Conservation (phyloP, 805 yeast species). For the Metschnikowia koreensis region DNA sequence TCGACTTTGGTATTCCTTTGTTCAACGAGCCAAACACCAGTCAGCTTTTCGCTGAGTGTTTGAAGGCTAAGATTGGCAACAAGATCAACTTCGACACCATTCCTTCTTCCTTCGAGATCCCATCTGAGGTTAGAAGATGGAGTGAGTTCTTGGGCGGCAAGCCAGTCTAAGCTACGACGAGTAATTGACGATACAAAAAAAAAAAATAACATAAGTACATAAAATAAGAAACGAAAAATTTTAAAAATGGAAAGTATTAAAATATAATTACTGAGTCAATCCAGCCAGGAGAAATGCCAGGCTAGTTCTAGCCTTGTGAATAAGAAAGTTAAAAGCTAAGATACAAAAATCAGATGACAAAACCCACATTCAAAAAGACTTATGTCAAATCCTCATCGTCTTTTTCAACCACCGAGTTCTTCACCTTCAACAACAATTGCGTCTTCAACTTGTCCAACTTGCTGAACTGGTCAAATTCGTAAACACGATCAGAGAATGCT, state of each 20-base stretch:
- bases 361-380: no score
- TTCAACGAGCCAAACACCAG: constrained; percentile 97
- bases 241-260: neutral
- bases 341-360: no score
- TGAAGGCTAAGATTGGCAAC: constrained; percentile 63
- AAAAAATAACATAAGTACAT: neutral
- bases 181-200: neutral
- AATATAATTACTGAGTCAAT: neutral
- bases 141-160: constrained; percentile 94
- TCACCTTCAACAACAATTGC: constrained; percentile 75
- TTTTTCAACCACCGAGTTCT: constrained; percentile 64
- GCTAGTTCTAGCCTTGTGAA: no score
- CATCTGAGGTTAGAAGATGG: constrained; percentile 91
- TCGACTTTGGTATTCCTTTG: constrained; percentile 94
- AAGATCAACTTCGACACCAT: constrained; percentile 47
- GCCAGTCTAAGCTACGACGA: constrained; percentile 49
- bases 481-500: constrained; percentile 67
- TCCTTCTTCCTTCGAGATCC: constrained; percentile 54
- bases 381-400: constrained; percentile 60
- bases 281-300: no score
- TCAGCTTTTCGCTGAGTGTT: constrained; percentile 76
- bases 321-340: no score
- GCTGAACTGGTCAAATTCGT: constrained; percentile 81
- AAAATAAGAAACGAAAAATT: neutral
- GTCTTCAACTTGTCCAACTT: constrained; percentile 92